Conservation (phyloP, 1,284 basidiomycete genomes). For the Moesziomyces sp. region DNA sequence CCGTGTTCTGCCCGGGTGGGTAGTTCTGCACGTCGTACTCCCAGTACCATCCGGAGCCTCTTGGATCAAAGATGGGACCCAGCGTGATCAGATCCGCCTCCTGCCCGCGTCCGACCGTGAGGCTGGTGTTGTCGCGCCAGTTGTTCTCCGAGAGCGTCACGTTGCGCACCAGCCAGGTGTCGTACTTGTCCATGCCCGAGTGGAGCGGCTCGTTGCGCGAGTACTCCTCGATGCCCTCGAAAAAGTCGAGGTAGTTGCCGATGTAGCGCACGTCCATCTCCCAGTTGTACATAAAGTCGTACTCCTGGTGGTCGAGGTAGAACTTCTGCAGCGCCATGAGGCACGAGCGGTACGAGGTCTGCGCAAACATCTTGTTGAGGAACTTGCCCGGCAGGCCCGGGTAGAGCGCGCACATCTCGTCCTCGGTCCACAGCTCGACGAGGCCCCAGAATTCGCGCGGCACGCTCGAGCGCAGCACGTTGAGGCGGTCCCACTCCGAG, state of each 20-base stretch:
- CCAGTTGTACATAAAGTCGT: slow-evolving; percentile 68
- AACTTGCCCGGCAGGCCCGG: slow-evolving; percentile 66
- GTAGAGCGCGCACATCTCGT: slow-evolving; percentile 67
- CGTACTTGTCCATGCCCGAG: slow-evolving; percentile 67
- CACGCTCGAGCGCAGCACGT: slow-evolving; percentile 62
- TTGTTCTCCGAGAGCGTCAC: slow-evolving; percentile 62
- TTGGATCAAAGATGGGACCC: slow-evolving; percentile 67
- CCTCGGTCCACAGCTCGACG: slow-evolving; percentile 67
- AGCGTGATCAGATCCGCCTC: slow-evolving; percentile 67
- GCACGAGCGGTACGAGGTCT: slow-evolving; percentile 67
- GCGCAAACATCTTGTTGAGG: slow-evolving; percentile 67
- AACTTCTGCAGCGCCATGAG: slow-evolving; percentile 68
- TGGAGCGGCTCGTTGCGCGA: slow-evolving; percentile 63
- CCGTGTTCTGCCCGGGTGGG: slow-evolving; percentile 60
- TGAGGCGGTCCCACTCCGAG: slow-evolving; percentile 67
- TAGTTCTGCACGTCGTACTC: slow-evolving; percentile 68
- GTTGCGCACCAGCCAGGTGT: slow-evolving; percentile 65
- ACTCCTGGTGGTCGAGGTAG: slow-evolving; percentile 67
- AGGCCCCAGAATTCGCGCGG: slow-evolving; percentile 68
- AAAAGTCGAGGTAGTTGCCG: slow-evolving; percentile 67
- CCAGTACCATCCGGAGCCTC: slow-evolving; percentile 67
- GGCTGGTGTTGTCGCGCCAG: slow-evolving; percentile 56
- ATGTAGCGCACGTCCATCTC: slow-evolving; percentile 68
- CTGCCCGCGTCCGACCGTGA: slow-evolving; percentile 55
- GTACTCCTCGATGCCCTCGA: slow-evolving; percentile 66